Base-by-base conservation (phyloP, 768 basidiomycete species). In the Boletus bicolor region DNA sequence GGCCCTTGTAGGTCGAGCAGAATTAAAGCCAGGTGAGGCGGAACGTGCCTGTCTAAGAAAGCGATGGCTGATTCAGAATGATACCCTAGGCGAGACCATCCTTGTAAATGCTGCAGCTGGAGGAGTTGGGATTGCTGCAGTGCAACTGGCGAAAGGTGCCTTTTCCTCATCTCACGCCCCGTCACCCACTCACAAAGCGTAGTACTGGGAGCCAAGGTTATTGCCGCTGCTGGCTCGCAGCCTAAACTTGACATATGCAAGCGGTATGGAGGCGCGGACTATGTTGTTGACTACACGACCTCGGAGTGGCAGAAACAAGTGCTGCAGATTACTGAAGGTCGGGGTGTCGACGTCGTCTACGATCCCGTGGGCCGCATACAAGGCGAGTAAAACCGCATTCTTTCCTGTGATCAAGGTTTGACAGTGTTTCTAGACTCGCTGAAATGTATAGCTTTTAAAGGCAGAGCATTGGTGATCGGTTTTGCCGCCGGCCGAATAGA, bases 21-120 rank as follows among this genome's bases (percentile, higher is more conserved):
- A 89, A 44, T 72, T 94, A 41, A 84, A 93, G 66, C 73, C 83
- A 51, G 93, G 91, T 86, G 37, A 76, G 65, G 19, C 12, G n/a
- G 32, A 36, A 3, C 14, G 8, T 38, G 48, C 36, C 2, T 37
- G 7, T 49, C 17, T 41, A 37, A 42, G 53, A 28, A 51, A 21
- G 49, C 19, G 11, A 26, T n/a, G n/a, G 48, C 59, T 66, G 19
- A 61, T 50, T 35, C 26, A 30, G 30, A 24, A 26, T 21, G 51
- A 44, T 15, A 46, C 41, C 35, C 8, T 47, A 89, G 90, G 89
- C 21, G 96, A 98, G 74, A 93, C 88, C 83, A 83, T 97, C 4
- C 83, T 99, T 3, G 86, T 98, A 5, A 92, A 93, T 48, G 96
- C 94, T 7, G 91, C 91, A n/a, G 96, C 95, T 1, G 96, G 96